A percentile compares a stretch with the other conserved stretches of the same genome.
phyloP scores from a whole-genome alignment of 805 yeast species.

The Groenewaldozyma tartarivorans region DNA sequence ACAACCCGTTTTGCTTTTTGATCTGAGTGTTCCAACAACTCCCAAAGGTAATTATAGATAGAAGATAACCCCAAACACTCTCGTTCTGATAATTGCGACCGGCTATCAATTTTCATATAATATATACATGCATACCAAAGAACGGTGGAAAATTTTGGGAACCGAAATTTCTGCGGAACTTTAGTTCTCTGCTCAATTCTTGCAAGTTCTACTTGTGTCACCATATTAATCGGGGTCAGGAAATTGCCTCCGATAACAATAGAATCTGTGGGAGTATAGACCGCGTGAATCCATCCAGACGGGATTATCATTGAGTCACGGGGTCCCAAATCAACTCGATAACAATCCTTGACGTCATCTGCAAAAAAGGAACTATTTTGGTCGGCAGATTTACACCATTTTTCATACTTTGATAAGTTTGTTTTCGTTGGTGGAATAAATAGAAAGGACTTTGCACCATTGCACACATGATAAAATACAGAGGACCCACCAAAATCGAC shows the following conservation, averaged over 20 bases:
- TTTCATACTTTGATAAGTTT: conserved; percentile 51
- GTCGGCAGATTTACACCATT: conserved; percentile 62
- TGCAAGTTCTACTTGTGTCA: conserved; percentile 52
- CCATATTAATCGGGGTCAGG: conserved; percentile 53
- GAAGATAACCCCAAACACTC: conserved; percentile 6
- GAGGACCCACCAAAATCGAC: conserved; percentile 89
- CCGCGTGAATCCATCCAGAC: conserved; percentile 91
- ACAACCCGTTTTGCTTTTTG: neutral
- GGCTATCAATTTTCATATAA: conserved; percentile 14
- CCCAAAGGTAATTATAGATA: conserved; percentile 7
- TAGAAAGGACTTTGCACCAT: conserved; percentile 67
- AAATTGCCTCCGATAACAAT: conserved; percentile 85
- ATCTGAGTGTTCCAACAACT: neutral
- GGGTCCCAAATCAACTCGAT: conserved; percentile 41
- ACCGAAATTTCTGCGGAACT: conserved; percentile 68
- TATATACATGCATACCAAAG: conserved; percentile 59
- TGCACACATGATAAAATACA: conserved; percentile 73
- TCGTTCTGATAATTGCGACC: neutral
- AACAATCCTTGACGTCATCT: conserved; percentile 40
- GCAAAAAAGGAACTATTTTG: conserved; percentile 62
- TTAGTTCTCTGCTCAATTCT: conserved; percentile 56
- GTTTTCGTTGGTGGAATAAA: conserved; percentile 66
- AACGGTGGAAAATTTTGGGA: conserved; percentile 64
- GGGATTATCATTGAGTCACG: conserved; percentile 82
- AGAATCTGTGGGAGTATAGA: conserved; percentile 71